Conservation (phyloP, 2,329 filamentous ascomycete genomes). For the Leptographium wingfieldii region DNA sequence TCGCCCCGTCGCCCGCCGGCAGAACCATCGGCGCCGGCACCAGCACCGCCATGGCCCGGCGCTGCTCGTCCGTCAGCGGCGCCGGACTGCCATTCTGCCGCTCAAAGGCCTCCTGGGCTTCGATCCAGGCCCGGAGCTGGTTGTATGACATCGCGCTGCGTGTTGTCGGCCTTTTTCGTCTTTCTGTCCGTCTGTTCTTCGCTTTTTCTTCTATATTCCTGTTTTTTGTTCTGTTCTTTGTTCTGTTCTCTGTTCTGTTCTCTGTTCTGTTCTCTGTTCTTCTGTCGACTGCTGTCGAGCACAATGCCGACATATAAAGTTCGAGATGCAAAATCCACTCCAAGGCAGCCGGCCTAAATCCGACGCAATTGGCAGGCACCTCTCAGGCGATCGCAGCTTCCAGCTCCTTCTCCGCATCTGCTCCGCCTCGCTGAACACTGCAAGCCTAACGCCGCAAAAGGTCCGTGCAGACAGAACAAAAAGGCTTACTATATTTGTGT, state of each 20-base stretch:
- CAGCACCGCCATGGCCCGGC: slow-evolving; percentile 28
- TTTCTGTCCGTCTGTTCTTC: too few relatives aligned
- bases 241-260: too few relatives aligned
- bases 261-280: too few relatives aligned
- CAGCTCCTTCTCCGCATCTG: not conserved
- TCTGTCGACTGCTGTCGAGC: too few relatives aligned
- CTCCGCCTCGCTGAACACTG: not conserved
- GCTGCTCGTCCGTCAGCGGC: slow-evolving; percentile 25
- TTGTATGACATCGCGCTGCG: not conserved
- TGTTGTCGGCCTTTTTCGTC: not conserved
- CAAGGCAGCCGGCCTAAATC: not conserved
- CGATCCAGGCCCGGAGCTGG: slow-evolving; percentile 25
- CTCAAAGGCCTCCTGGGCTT: slow-evolving; percentile 25
- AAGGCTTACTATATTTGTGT: too few relatives aligned
- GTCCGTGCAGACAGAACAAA: too few relatives aligned
- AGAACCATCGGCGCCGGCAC: not conserved
- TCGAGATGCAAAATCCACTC: too few relatives aligned
- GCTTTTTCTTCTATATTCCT: too few relatives aligned
- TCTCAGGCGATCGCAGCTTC: not conserved
- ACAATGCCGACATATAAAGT: too few relatives aligned
- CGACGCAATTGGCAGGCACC: not conserved
- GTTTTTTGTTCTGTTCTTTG: too few relatives aligned
- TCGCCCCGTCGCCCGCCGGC: not conserved
- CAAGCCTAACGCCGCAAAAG: too few relatives aligned
- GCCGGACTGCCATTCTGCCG: slow-evolving; percentile 18